A percentile compares a stretch with the other conserved stretches of the same genome.
Evolutionary conservation across 805 yeast species (phyloP).

Genomic region (Suhomyces sp.): DNA sequence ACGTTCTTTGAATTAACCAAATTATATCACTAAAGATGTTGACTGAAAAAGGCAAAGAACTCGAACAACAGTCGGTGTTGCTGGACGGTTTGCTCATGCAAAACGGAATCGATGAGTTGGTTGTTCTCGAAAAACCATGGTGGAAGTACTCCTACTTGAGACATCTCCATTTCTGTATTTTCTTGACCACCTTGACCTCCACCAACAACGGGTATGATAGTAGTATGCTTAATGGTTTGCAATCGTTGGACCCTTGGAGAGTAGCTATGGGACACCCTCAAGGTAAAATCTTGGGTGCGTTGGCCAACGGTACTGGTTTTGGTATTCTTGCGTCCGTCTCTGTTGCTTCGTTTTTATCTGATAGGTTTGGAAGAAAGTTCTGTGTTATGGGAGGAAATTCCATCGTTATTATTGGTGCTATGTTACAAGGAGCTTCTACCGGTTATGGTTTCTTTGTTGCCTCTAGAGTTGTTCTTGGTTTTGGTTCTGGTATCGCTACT

Average conservation of each 20-base stretch:
- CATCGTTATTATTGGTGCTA: constrained; percentile 32
- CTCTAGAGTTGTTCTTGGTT: constrained; percentile 49
- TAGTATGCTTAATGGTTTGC: constrained; percentile 49
- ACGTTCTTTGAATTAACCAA: no score
- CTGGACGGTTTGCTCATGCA: not conserved
- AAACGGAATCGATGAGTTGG: constrained; percentile 6
- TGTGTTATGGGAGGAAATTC: constrained; percentile 24
- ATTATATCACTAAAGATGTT: no score
- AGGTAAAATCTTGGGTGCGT: constrained; percentile 22
- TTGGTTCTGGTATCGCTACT: constrained; percentile 43
- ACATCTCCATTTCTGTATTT: constrained; percentile 35
- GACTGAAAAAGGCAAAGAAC: no score
- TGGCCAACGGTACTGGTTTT: constrained; percentile 24
- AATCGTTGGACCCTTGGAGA: constrained; percentile 43
- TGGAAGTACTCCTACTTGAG: constrained; percentile 38
- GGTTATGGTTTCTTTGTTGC: constrained; percentile 39
- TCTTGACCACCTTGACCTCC: constrained; percentile 45
- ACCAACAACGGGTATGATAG: constrained; percentile 38
- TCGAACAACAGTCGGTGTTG: no score
- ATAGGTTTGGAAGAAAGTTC: constrained; percentile 42
- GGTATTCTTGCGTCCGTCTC: constrained; percentile 37
- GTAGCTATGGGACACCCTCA: constrained; percentile 28
- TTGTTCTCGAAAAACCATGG: constrained; percentile 24
- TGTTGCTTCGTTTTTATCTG: constrained; percentile 30
- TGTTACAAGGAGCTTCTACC: constrained; percentile 37